Base-by-base conservation (phyloP, 108 stramenopile species). In the Pseudonitzschia multiseries region DNA sequence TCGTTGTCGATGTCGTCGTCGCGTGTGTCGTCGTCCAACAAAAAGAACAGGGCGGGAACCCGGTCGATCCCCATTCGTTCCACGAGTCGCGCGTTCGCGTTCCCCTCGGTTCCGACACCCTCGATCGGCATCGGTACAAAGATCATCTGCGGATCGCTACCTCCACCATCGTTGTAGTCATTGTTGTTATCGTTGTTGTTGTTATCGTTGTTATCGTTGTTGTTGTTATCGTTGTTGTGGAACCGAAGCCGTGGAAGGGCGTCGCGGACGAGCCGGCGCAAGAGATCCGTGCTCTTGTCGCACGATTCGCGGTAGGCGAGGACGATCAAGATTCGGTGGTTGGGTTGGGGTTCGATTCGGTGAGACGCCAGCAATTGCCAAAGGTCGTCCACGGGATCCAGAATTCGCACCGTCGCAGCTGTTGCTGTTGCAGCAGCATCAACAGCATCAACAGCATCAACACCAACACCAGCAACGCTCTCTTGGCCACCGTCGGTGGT, bases 231-330 rank as follows among this genome's bases (percentile, higher is more conserved):
- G 0, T 50, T 0, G 24, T 40, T 63, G 62, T 24, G 8, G 26
- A 28, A 67, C 26, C 43, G 22, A 20, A 67, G 24, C 22, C 22
- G 24, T 17, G 43, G 46, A 48, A 67, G 24, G 42, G 66, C 66
- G 27, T 67, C n/a, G 43, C 48, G 4, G 6, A 15, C 3, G 27
- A 67, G 43, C 28, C 21, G n/a, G 41, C 66, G 18, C 21, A 67
- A 67, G 8, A 67, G 43, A 26, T 46, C 22, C 22, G 13, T 48
- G 46, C 66, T 67, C 8, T 48, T 3, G 12, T 44, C 26, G 21
- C 66, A 67, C 12, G 66, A 46, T 50, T 67, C 66, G 24, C 46
- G 22, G 26, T 67, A 67, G 21, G 66, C 66, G 26, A 67, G 46
- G 20, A 67, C 66, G n/a, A 67, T 67, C 33, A 8, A 62, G 36